Conservation (phyloP, 2,329 filamentous ascomycete genomes). For the Fusarium subtropicale region DNA sequence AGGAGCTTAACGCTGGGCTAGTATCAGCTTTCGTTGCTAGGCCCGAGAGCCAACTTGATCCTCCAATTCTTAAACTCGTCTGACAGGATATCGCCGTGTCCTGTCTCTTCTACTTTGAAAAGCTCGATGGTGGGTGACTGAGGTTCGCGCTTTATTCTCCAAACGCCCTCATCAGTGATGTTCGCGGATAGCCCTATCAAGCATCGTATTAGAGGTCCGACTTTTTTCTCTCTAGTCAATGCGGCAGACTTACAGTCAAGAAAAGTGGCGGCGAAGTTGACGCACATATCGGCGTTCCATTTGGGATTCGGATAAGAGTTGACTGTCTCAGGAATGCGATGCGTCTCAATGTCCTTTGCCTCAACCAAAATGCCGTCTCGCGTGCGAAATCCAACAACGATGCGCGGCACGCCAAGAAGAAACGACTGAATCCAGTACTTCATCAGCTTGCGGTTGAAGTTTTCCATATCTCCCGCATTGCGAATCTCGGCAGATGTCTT, state of each 20-base stretch:
- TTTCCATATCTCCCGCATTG: slow-evolving; percentile 74
- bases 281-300: slow-evolving; percentile 95
- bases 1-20: neutral
- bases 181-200: slow-evolving; percentile 69
- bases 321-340: slow-evolving; percentile 80
- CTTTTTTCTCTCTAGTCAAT: neutral
- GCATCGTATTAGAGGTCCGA: slow-evolving; percentile 10
- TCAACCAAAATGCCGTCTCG: slow-evolving; percentile 76
- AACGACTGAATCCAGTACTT: slow-evolving; percentile 99
- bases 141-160: slow-evolving; percentile 78
- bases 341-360: slow-evolving; percentile 83
- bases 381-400: slow-evolving; percentile 89
- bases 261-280: slow-evolving; percentile 86
- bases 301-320: slow-evolving; percentile 71
- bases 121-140: slow-evolving; percentile 76
- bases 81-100: slow-evolving; percentile 80
- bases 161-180: slow-evolving; percentile 79
- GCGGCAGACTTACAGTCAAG: slow-evolving; percentile 73
- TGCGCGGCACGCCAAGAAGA: slow-evolving; percentile 88
- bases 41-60: slow-evolving; percentile 63
- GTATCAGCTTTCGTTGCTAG: slow-evolving; percentile 32
- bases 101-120: slow-evolving; percentile 74
- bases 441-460: slow-evolving; percentile 89
- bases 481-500: slow-evolving; percentile 86
- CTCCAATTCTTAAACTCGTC: slow-evolving; percentile 82